Percentiles rank a stretch among this genome's conserved stretches.
phyloP scores from a whole-genome alignment of 2,329 filamentous ascomycete genomes.

The Aureobasidium sp. region DNA sequence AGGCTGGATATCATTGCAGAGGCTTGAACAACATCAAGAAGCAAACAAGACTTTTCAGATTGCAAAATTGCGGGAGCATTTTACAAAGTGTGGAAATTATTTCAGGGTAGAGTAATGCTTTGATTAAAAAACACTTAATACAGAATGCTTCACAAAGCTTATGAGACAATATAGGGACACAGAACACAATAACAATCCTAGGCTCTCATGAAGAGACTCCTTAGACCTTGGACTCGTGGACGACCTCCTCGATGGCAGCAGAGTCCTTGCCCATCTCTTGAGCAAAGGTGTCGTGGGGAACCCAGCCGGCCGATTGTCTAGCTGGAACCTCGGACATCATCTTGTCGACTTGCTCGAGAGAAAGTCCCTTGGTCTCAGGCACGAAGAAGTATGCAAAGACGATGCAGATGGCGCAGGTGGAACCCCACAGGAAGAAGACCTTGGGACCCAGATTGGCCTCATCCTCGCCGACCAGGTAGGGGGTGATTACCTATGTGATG shows the following conservation, averaged over 20 bases:
- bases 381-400: constrained; percentile 34
- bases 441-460: constrained; percentile 47
- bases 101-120: background rate
- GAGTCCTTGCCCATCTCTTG: constrained; percentile 20
- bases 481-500: too few species aligned
- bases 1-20: too few species aligned
- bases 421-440: constrained; percentile 43
- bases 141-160: background rate
- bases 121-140: background rate
- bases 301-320: constrained; percentile 30
- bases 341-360: constrained; percentile 32
- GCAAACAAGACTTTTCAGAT: too few species aligned
- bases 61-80: too few species aligned
- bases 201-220: too few species aligned
- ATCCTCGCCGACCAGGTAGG: constrained; percentile 59
- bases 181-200: background rate
- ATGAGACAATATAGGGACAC: constrained; percentile 3
- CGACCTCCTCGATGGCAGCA: constrained; percentile 13
- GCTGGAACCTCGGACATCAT: constrained; percentile 44
- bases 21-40: too few species aligned
- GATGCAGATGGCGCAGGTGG: constrained; percentile 27
- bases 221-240: constrained; percentile 16
- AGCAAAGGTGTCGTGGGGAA: constrained; percentile 26
- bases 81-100: background rate
- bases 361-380: constrained; percentile 34